Base-by-base conservation (phyloP, 2,329 filamentous ascomycete species). In the Exophiala viscosa region DNA sequence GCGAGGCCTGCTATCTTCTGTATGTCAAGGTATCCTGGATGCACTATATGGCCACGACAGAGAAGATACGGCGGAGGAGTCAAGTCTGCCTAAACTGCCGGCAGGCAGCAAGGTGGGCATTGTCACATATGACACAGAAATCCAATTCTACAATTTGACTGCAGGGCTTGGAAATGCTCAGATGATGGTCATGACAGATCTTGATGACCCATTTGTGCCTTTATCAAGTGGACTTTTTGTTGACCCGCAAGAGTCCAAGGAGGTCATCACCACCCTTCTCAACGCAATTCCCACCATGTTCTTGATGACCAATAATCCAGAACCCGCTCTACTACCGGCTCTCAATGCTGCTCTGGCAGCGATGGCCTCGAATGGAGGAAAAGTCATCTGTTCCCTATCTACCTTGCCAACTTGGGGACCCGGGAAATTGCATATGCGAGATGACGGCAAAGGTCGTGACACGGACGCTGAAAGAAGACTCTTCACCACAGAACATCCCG, bases 111-210 rank as follows among this genome's bases (percentile, higher is more conserved):
- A 90, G 73, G 84, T 99, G 56, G 93, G 92, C 45, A 96, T 99
- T 67, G 85, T 97, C 58, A 96, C 93, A 1, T 99, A 87, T 68
- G 93, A 99, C 74, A 92, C 90, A 70, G 90, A 96, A 64, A 87
- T 99, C 54, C 93, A 99, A 67, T 99, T 97, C 69, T 99, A 97
- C 76, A 97, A 97, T 66, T 84, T 96, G 63, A 90, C 85, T 65
- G 84, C 90, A 34, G 80, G 80, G 36, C 76, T 96, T 38, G 86
- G 93, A 50, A 85, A 90, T 71, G 90, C 93, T 8, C 93, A 99
- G 67, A 96, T 99, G 90, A 83, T 99, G 77, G 91, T 99, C 45
- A 96, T 99, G 89, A 88, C 93, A 3, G 93, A 99, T 67, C 81
- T 99, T 44, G 91, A 97, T 64, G 93, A 99, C 61, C 93, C 93